These are phyloP conservation scores for Waltiozyma solani DNA, from an alignment of 1,139 yeast species.

Conservation along the genomic window DNA sequence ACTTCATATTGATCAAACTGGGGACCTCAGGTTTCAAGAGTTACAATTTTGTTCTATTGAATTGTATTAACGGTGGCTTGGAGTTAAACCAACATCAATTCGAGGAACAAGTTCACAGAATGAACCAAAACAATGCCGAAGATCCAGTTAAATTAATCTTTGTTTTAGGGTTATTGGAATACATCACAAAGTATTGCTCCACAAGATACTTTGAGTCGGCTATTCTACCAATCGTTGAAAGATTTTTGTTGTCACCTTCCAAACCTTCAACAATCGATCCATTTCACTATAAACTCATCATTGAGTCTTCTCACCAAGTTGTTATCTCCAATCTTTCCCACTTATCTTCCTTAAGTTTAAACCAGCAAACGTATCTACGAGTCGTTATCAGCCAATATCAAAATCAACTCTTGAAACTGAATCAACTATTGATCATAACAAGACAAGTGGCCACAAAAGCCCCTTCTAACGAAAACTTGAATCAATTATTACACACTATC, in stretches of 20 bases:
- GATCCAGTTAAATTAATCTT: conserved; percentile 44
- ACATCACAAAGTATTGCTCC: conserved; percentile 31
- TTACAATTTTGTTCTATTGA: conserved; percentile 53
- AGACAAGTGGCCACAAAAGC: conserved; percentile 48
- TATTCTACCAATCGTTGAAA: conserved; percentile 13
- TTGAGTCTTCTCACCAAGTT: conserved; percentile 62
- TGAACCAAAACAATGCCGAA: conserved; percentile 24
- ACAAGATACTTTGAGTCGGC: conserved; percentile 14
- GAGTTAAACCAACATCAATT: conserved; percentile 9
- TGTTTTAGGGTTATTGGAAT: conserved; percentile 50
- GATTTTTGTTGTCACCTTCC: conserved; percentile 9
- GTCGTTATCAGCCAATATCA: conserved; percentile 24
- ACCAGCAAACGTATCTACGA: conserved; percentile 16
- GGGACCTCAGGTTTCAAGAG: conserved; percentile 68
- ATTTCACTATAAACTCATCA: conserved; percentile 27
- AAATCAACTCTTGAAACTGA: conserved; percentile 34
- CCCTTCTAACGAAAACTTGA: conserved; percentile 20
- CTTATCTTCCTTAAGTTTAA: neutral
- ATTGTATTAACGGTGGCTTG: conserved; percentile 38
- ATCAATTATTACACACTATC: conserved; percentile 33
- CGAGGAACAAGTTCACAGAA: conserved; percentile 3
- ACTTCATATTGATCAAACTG: conserved; percentile 45
- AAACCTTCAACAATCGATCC: conserved; percentile 3
- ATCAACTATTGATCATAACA: conserved; percentile 46
- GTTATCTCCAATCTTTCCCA: conserved; percentile 37